A percentile compares a stretch with the other conserved stretches of the same genome.
These are phyloP conservation scores for Candida ulmi DNA, from an alignment of 805 yeast species.

Conservation along the genomic window DNA sequence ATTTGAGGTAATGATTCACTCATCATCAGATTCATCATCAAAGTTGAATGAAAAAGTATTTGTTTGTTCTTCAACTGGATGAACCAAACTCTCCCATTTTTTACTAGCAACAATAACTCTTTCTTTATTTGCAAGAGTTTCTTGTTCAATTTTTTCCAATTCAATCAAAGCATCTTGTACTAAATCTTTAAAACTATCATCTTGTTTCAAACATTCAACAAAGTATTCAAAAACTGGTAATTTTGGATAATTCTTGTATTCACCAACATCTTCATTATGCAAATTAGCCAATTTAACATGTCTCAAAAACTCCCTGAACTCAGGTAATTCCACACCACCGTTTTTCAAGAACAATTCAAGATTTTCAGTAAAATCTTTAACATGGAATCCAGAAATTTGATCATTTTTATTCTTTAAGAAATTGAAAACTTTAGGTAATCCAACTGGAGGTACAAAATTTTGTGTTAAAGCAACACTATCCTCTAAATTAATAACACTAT, in stretches of 20 bases:
- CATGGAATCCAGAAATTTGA: constrained; percentile 79
- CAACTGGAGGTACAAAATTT: constrained; percentile 72
- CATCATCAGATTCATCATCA: constrained; percentile 22
- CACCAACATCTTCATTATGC: constrained; percentile 63
- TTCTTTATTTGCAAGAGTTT: constrained; percentile 13
- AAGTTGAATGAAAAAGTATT: constrained; percentile 20
- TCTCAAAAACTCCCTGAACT: constrained; percentile 25
- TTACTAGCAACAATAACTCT: constrained; percentile 35
- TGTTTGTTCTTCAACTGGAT: constrained; percentile 2
- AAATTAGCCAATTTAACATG: constrained; percentile 21
- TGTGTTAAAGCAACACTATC: constrained; percentile 86
- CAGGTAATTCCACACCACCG: constrained; percentile 7
- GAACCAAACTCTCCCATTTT: constrained; percentile 44
- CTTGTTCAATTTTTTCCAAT: constrained; percentile 29
- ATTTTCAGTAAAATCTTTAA: constrained; percentile 40
- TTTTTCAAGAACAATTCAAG: constrained; percentile 26
- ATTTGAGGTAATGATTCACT: constrained; percentile 3
- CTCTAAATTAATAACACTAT: constrained; percentile 78
- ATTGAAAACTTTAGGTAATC: constrained; percentile 53
- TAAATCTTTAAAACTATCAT: constrained; percentile 30
- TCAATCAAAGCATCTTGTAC: constrained; percentile 31
- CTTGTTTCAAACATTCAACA: constrained; percentile 38
- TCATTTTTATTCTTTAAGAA: constrained; percentile 62
- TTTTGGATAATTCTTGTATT: constrained; percentile 30
- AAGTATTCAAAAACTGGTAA: constrained; percentile 64